Evolutionary conservation across 352 stramenopile genomes (phyloP).

Genomic region (Globisporangium canariense): DNA sequence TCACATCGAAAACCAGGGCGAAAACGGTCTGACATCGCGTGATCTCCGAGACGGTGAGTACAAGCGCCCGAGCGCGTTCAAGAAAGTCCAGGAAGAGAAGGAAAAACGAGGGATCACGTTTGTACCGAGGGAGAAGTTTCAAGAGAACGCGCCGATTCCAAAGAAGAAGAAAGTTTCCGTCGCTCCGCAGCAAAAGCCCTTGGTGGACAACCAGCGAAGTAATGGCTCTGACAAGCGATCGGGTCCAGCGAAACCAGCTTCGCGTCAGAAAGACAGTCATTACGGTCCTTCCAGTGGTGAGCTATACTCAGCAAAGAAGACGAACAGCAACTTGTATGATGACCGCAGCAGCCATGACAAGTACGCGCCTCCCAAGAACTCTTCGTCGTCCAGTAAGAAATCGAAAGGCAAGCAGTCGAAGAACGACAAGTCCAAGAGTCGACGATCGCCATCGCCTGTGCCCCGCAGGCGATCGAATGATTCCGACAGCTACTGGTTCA

Average conservation of each 20-base stretch:
- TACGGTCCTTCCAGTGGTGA: slow-evolving; percentile 30
- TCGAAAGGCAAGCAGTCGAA: slow-evolving; percentile 4
- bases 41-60: slow-evolving; percentile 29
- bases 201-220: not conserved
- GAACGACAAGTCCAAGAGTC: slow-evolving; percentile 21
- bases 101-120: slow-evolving; percentile 35
- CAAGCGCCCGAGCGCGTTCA: slow-evolving; percentile 57
- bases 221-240: slow-evolving; percentile 15
- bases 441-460: slow-evolving; percentile 21
- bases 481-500: slow-evolving; percentile 20
- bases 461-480: slow-evolving; percentile 19
- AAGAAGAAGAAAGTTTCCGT: slow-evolving; percentile 27
- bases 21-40: slow-evolving; percentile 26
- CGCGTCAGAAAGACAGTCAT: slow-evolving; percentile 28
- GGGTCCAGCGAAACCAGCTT: slow-evolving; percentile 5
- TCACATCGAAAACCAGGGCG: slow-evolving; percentile 33
- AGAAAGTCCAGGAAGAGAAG: slow-evolving; percentile 47
- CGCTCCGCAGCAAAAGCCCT: not conserved
- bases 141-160: slow-evolving; percentile 49
- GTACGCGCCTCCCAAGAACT: slow-evolving; percentile 5
- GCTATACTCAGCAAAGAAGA: slow-evolving; percentile 1
- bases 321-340: slow-evolving; percentile 10
- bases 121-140: slow-evolving; percentile 38
- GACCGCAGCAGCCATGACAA: slow-evolving; percentile 7
- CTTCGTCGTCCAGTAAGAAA: not conserved